Evolutionary conservation across 2,329 filamentous ascomycete species (phyloP).

Genomic region (Xylaria polymorpha): DNA sequence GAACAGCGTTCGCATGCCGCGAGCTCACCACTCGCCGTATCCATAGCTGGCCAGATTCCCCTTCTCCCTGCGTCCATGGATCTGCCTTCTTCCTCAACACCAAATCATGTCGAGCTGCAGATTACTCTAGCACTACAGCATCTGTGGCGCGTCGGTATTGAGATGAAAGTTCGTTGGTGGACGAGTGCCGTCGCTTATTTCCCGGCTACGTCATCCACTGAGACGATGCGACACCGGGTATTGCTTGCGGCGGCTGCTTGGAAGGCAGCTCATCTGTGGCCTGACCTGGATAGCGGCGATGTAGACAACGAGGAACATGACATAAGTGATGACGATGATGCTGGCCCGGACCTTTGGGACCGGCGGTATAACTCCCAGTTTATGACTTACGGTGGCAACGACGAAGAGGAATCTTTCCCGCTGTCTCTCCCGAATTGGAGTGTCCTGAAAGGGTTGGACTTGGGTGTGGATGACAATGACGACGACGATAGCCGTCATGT

Average conservation of each 20-base stretch:
- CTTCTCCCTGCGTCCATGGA: constrained; percentile 84
- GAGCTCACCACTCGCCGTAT: constrained; percentile 56
- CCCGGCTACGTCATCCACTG: constrained; percentile 52
- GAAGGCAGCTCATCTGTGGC: constrained; percentile 57
- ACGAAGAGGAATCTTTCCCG: constrained; percentile 43
- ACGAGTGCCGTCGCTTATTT: constrained; percentile 81
- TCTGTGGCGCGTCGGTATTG: constrained; percentile 82
- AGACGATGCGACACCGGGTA: constrained; percentile 51
- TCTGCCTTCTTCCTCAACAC: constrained; percentile 55
- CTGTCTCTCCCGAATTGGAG: constrained; percentile 64
- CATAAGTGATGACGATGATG: constrained; percentile 61
- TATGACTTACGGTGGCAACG: constrained; percentile 54
- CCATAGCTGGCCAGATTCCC: constrained; percentile 91
- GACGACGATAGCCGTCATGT: constrained; percentile 51
- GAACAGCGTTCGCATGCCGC: constrained; percentile 33
- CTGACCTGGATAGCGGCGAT: constrained; percentile 15
- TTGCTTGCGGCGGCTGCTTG: constrained; percentile 60
- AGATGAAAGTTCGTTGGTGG: constrained; percentile 80
- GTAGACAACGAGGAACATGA: constrained; percentile 43
- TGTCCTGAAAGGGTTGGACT: constrained; percentile 54
- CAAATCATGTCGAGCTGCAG: constrained; percentile 64
- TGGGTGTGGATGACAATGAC: constrained; percentile 29
- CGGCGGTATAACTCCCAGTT: constrained; percentile 67
- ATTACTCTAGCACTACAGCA: constrained; percentile 84
- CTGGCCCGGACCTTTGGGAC: constrained; percentile 75